Percentiles rank a stretch among this genome's conserved stretches.
These are phyloP conservation scores for Elasticomyces elasticus DNA, from an alignment of 495 filamentous ascomycete species.

Conservation along the genomic window DNA sequence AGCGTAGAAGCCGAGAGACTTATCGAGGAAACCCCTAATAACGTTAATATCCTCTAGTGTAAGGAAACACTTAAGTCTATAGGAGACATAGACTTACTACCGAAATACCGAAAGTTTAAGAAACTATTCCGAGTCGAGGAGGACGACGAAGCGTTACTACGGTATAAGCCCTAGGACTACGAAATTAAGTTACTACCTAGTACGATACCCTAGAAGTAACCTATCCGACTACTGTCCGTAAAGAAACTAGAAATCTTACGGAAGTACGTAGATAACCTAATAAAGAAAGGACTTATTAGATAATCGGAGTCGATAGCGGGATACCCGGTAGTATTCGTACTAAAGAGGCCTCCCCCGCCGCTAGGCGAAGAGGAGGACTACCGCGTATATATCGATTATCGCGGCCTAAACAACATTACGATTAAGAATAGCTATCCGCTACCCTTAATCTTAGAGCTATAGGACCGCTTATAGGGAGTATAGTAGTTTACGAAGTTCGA, in stretches of 20 bases:
- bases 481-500: slow-evolving; percentile 10
- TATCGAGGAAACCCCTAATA: too few species aligned
- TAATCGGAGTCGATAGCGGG: not conserved
- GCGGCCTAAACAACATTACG: too few species aligned
- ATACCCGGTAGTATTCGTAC: not conserved
- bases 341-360: too few species aligned
- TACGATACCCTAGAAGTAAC: not conserved
- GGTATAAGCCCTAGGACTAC: not conserved
- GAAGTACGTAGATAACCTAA: not conserved
- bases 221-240: not conserved
- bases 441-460: not conserved
- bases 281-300: not conserved
- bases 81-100: not conserved
- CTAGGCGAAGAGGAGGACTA: too few species aligned
- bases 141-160: not conserved
- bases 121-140: not conserved
- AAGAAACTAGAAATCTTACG: not conserved
- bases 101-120: not conserved
- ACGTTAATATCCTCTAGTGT: not conserved
- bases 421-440: too few species aligned
- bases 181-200: not conserved
- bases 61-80: not conserved
- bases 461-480: slow-evolving; percentile 10
- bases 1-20: too few species aligned
- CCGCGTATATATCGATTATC: too few species aligned